phyloP scores from a whole-genome alignment of 768 basidiomycete species.

The Ramaria sp. region DNA sequence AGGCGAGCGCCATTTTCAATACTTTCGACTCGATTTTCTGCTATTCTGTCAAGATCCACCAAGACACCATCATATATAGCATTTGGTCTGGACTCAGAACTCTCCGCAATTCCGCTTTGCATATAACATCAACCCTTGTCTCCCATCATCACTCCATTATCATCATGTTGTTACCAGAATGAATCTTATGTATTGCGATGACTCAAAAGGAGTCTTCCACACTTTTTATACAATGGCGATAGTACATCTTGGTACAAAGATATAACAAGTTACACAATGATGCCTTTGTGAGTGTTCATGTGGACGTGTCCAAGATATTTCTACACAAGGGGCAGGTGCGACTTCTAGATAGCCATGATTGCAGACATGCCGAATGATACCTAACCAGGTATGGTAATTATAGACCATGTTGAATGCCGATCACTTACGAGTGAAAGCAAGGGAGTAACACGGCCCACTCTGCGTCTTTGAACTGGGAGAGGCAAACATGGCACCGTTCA shows the following conservation, averaged over 20 bases:
- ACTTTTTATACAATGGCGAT: not conserved
- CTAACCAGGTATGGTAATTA: conserved; percentile 16
- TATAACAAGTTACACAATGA: not conserved
- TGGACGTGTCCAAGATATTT: conserved; percentile 26
- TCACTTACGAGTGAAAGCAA: conserved; percentile 48
- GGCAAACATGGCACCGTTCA: conserved; percentile 64
- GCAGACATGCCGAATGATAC: conserved; percentile 56
- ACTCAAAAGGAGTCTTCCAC: not conserved
- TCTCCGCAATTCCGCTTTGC: not conserved
- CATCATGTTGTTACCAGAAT: not conserved
- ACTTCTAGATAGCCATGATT: conserved; percentile 49
- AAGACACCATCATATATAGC: not conserved
- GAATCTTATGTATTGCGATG: not conserved
- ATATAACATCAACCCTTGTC: not conserved
- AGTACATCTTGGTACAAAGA: not conserved
- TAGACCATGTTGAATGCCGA: conserved; percentile 8
- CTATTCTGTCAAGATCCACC: not conserved
- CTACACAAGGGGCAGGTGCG: conserved; percentile 60
- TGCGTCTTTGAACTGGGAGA: conserved; percentile 53
- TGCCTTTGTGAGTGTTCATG: not conserved
- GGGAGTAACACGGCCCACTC: conserved; percentile 48
- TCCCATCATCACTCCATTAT: not conserved
- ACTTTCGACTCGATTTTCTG: not conserved
- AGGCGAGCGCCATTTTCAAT: not conserved
- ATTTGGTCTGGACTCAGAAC: not conserved